These are phyloP conservation scores for Waltergamsia citrina DNA, from an alignment of 2,329 filamentous ascomycete genomes.

Conservation along the genomic window DNA sequence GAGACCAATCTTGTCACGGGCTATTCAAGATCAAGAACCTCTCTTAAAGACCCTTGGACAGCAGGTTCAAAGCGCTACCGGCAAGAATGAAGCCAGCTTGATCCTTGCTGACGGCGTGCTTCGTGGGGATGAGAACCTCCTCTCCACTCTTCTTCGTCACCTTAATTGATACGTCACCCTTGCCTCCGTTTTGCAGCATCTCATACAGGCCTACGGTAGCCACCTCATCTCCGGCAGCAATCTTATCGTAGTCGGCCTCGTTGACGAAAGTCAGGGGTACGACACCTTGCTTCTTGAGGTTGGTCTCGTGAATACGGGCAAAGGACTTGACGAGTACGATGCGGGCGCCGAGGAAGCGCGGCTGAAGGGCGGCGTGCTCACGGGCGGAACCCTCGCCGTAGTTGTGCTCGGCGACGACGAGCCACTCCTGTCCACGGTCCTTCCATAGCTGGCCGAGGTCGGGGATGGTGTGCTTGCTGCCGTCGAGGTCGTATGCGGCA, in stretches of 20 bases:
- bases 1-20: too few species aligned
- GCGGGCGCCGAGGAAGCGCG: constrained; percentile 78
- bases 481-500: constrained; percentile 78
- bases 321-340: constrained; percentile 82
- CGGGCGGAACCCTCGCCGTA: constrained; percentile 87
- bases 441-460: constrained; percentile 83
- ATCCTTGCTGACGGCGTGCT: constrained; percentile 80
- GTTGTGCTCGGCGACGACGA: constrained; percentile 96
- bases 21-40: too few species aligned
- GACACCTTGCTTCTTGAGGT: constrained; percentile 94
- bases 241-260: constrained; percentile 78
- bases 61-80: constrained; percentile 83
- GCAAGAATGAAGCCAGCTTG: constrained; percentile 90
- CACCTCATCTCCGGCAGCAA: constrained; percentile 76
- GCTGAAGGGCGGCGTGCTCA: constrained; percentile 85
- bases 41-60: constrained; percentile 49
- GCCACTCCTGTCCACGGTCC: constrained; percentile 65
- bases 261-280: constrained; percentile 87
- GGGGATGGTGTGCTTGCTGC: constrained; percentile 67
- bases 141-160: constrained; percentile 55
- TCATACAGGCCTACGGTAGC: constrained; percentile 75
- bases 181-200: constrained; percentile 67
- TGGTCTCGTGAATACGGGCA: constrained; percentile 89
- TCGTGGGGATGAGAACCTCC: constrained; percentile 63
- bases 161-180: constrained; percentile 62